phyloP scores from a whole-genome alignment of 2,329 filamentous ascomycete species.

The Diaporthe vaccinii region DNA sequence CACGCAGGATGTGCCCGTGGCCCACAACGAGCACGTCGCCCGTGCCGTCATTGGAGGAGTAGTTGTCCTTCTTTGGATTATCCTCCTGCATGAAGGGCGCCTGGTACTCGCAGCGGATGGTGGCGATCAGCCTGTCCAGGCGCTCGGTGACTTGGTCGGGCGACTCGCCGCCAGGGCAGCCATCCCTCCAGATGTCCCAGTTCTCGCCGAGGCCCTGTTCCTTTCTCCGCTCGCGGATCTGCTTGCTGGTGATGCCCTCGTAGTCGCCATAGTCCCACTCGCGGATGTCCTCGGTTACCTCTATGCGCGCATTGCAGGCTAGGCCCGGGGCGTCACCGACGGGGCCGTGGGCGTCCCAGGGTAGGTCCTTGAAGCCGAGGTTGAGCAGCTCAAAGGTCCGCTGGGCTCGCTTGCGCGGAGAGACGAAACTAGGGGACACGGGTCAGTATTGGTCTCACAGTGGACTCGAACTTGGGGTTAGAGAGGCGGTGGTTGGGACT shows the following conservation, averaged over 20 bases:
- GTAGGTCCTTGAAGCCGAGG: conserved; percentile 78
- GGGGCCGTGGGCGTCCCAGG: conserved; percentile 72
- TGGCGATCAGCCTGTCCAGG: conserved; percentile 80
- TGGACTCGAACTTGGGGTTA: no score
- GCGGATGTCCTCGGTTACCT: conserved; percentile 79
- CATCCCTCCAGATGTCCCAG: conserved; percentile 94
- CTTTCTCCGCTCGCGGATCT: conserved; percentile 73
- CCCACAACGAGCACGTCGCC: conserved; percentile 84
- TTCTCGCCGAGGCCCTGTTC: conserved; percentile 68
- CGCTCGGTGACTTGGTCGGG: conserved; percentile 80
- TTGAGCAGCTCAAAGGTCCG: conserved; percentile 90
- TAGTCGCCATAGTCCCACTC: conserved; percentile 94
- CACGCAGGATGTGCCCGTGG: conserved; percentile 89
- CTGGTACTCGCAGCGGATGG: conserved; percentile 79
- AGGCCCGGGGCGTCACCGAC: conserved; percentile 53
- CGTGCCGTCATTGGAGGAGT: conserved; percentile 52
- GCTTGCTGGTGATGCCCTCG: conserved; percentile 80
- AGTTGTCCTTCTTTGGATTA: conserved; percentile 49
- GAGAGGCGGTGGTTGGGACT: conserved; percentile 47
- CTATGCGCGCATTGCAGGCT: conserved; percentile 70
- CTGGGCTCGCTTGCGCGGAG: conserved; percentile 86
- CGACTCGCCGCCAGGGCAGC: conserved; percentile 85
- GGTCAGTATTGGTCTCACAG: conserved; percentile 29
- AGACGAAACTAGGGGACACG: conserved; percentile 76
- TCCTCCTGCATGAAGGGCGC: conserved; percentile 68